phyloP scores from a whole-genome alignment of 2,329 filamentous ascomycete genomes.

The Aspergillus pseudotamarii region DNA sequence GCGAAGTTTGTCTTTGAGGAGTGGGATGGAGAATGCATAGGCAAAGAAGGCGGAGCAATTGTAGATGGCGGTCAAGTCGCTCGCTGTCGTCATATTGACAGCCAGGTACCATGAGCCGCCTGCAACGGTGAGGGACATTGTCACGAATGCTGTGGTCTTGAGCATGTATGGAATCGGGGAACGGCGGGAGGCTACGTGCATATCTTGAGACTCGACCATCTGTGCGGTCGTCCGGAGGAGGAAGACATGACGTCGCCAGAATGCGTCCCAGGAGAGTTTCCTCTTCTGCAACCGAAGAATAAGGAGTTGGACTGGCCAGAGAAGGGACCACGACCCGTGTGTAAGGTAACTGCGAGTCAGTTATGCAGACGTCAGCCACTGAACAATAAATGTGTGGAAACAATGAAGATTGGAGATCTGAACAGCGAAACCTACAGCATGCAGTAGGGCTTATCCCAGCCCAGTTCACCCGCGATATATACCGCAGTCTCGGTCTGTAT shows the following conservation, averaged over 20 bases:
- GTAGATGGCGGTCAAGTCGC: slow-evolving; percentile 96
- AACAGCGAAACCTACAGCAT: slow-evolving; percentile 71
- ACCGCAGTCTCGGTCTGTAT: slow-evolving; percentile 94
- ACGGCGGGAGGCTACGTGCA: slow-evolving; percentile 59
- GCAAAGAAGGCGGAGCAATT: slow-evolving; percentile 99
- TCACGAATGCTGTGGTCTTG: slow-evolving; percentile 78
- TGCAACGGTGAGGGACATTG: slow-evolving; percentile 82
- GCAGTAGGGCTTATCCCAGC: slow-evolving; percentile 98
- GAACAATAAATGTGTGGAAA: background rate
- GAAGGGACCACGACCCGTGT: slow-evolving; percentile 86
- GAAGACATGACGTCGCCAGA: slow-evolving; percentile 76
- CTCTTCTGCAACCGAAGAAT: slow-evolving; percentile 79
- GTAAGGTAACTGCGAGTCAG: slow-evolving; percentile 69
- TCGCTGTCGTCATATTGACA: slow-evolving; percentile 88
- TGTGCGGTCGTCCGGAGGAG: slow-evolving; percentile 69
- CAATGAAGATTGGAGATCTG: background rate
- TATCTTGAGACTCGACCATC: slow-evolving; percentile 81
- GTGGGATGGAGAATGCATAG: slow-evolving; percentile 91
- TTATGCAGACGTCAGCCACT: slow-evolving; percentile 1
- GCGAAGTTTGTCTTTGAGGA: slow-evolving; percentile 82
- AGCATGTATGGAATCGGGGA: slow-evolving; percentile 73
- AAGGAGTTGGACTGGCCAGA: slow-evolving; percentile 84
- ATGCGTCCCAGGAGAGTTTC: slow-evolving; percentile 75
- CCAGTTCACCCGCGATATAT: slow-evolving; percentile 87
- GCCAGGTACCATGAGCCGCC: slow-evolving; percentile 95